Evolutionary conservation across 2,329 filamentous ascomycete genomes (phyloP), one percentile per base, ranked within the genome.

Genomic region (Colletotrichum graminicola): DNA sequence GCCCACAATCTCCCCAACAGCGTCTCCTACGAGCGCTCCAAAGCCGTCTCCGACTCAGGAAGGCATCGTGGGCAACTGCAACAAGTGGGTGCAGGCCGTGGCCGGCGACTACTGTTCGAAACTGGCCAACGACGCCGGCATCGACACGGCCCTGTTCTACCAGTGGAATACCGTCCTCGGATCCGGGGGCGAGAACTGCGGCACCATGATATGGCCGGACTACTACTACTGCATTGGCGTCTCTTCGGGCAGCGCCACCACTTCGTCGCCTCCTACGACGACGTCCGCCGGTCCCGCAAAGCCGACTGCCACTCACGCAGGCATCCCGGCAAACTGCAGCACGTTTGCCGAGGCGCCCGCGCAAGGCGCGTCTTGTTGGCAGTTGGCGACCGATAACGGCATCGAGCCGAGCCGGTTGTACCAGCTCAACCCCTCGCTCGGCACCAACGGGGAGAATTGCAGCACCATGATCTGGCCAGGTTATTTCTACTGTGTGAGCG

Each of bases 401-500:
- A 47, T 65, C 1, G 8, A 32, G 65, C 66, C 21, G 55, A 41
- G 23, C 49, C 57, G 3, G 54, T 63, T 59, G 43, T 74, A 36
- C 56, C 65, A 65, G 66, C 66, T 62, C 68, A 76, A 76, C 49
- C 62, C 73, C 10, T 68, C 74, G 7, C 55, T 76, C 2, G 75
- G 73, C 26, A 29, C 51, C 1, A 60, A 72, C 41, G 76, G 78
- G 8, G 70, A 75, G 41, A 43, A 78, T 55, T 79, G 78, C 57
- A 59, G 59, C 57, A 75, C 70, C 14, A 60, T 64, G 23, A 65
- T 77, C 47, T 76, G 72, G 75, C 54, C 69, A 5, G 66, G 67
- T 36, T 73, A 78, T 39, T 74, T 67, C 18, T 78, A 78, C 66
- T 78, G 77, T 60, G 63, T 77, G 32, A 36, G 61, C 49, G 29